These are phyloP conservation scores for Aschersonia sp. DNA, from an alignment of 2,329 filamentous ascomycete species.

Conservation along the genomic window DNA sequence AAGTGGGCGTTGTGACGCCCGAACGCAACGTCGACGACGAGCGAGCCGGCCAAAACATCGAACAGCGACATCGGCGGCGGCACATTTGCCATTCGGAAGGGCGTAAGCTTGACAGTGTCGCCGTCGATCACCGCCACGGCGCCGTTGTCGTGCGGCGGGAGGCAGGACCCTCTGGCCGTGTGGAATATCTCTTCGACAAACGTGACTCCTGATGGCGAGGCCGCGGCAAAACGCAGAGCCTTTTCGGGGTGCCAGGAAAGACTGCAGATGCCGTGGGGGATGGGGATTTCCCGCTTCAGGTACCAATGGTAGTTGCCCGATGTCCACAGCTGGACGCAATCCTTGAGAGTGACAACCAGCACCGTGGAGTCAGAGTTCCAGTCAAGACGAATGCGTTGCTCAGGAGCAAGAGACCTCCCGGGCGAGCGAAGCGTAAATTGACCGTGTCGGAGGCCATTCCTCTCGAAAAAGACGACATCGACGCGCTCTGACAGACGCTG, in stretches of 20 bases:
- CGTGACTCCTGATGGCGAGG: slow-evolving; percentile 34
- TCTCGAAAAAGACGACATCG: slow-evolving; percentile 88
- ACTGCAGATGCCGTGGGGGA: slow-evolving; percentile 17
- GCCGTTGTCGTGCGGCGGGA: slow-evolving; percentile 62
- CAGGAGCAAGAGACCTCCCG: slow-evolving; percentile 39
- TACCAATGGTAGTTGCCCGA: slow-evolving; percentile 98
- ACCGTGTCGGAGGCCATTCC: slow-evolving; percentile 93
- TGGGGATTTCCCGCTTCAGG: slow-evolving; percentile 72
- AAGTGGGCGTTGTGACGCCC: slow-evolving; percentile 49
- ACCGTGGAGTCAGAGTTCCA: slow-evolving; percentile 94
- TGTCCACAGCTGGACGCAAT: slow-evolving; percentile 84
- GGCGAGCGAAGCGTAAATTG: slow-evolving; percentile 68
- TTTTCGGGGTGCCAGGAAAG: slow-evolving; percentile 80
- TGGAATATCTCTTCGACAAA: slow-evolving; percentile 55
- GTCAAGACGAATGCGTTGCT: slow-evolving; percentile 47
- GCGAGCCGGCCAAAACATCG: slow-evolving; percentile 48
- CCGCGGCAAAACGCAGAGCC: slow-evolving; percentile 50
- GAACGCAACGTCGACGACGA: slow-evolving; percentile 62
- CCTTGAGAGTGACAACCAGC: slow-evolving; percentile 61
- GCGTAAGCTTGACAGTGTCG: slow-evolving; percentile 64
- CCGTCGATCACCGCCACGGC: slow-evolving; percentile 78
- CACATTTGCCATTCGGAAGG: slow-evolving; percentile 68
- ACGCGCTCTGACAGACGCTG: slow-evolving; percentile 55
- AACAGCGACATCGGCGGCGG: slow-evolving; percentile 87
- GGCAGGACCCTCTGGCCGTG: slow-evolving; percentile 52